Conservation (phyloP, 805 yeast species). For the Kodamaea jinghongensis region DNA sequence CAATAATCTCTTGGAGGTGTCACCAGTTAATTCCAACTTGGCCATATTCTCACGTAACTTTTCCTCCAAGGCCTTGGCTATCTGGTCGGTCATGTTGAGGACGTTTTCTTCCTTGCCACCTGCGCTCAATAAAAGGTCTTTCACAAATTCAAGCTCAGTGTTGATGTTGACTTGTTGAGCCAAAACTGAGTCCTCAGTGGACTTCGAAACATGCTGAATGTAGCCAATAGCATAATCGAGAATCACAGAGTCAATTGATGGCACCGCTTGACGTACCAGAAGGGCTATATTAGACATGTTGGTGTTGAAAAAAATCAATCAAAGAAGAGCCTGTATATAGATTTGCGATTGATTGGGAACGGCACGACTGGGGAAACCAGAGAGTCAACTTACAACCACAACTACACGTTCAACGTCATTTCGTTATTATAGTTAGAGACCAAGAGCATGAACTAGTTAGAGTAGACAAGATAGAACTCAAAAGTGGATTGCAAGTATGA, state of each 20-base stretch:
- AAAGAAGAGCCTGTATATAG: no score
- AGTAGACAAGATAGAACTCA: no score
- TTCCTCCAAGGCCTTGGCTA: slow-evolving; percentile 48
- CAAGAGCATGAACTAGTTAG: neutral
- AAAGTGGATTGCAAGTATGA: no score
- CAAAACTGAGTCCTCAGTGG: slow-evolving; percentile 79
- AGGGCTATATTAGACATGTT: slow-evolving; percentile 42
- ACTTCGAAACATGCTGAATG: slow-evolving; percentile 71
- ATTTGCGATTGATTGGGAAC: no score
- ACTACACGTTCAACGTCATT: no score
- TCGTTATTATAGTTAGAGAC: neutral
- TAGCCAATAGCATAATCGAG: slow-evolving; percentile 91
- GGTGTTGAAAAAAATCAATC: neutral
- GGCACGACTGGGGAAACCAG: no score
- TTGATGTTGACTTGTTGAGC: slow-evolving; percentile 68
- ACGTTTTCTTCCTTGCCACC: slow-evolving; percentile 72
- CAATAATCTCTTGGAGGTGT: slow-evolving; percentile 81
- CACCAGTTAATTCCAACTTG: slow-evolving; percentile 75
- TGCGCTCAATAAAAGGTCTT: slow-evolving; percentile 67
- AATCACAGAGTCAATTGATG: slow-evolving; percentile 82
- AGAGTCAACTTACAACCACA: no score
- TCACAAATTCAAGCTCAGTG: slow-evolving; percentile 66
- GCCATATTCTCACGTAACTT: slow-evolving; percentile 68
- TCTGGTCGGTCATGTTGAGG: slow-evolving; percentile 40
- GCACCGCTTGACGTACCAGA: slow-evolving; percentile 83